A percentile compares a stretch with the other conserved stretches of the same genome.
These are phyloP conservation scores for Trametes villosa DNA, from an alignment of 768 basidiomycete genomes.

Conservation along the genomic window DNA sequence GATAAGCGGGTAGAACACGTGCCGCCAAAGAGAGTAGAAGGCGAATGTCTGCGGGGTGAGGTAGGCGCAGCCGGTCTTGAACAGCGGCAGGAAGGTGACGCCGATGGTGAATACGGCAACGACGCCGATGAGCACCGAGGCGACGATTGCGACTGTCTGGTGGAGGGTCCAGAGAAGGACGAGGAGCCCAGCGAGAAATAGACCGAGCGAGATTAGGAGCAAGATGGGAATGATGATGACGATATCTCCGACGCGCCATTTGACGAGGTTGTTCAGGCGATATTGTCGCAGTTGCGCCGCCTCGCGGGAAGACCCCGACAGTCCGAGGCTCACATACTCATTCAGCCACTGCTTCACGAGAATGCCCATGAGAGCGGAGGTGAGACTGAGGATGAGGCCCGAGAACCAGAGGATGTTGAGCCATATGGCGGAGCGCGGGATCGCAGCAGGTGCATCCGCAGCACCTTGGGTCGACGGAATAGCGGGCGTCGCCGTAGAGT, in stretches of 20 bases:
- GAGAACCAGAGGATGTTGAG: slow-evolving; percentile 33
- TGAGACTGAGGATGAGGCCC: slow-evolving; percentile 30
- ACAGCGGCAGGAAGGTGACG: neutral
- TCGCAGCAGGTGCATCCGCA: neutral
- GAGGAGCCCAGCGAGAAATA: slow-evolving; percentile 28
- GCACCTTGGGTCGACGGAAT: neutral
- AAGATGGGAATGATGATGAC: slow-evolving; percentile 23
- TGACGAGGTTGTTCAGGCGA: slow-evolving; percentile 20
- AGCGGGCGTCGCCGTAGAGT: slow-evolving; percentile 10
- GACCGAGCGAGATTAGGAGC: slow-evolving; percentile 22
- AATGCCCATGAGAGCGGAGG: slow-evolving; percentile 32
- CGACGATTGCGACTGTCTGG: slow-evolving; percentile 4
- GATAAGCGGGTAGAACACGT: neutral
- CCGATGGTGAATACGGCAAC: neutral
- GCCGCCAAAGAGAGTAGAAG: neutral
- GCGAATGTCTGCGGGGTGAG: neutral
- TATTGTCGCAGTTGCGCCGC: slow-evolving; percentile 23
- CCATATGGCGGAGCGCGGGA: neutral
- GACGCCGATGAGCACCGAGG: neutral
- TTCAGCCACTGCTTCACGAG: slow-evolving; percentile 36
- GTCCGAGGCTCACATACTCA: neutral
- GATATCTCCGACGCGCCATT: slow-evolving; percentile 23
- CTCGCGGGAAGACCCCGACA: neutral
- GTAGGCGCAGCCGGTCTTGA: neutral
- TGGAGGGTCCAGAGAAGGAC: slow-evolving; percentile 24